These are phyloP conservation scores for Cicer cuneatum DNA, from an alignment of 306 rosid species.

Conservation along the genomic window DNA sequence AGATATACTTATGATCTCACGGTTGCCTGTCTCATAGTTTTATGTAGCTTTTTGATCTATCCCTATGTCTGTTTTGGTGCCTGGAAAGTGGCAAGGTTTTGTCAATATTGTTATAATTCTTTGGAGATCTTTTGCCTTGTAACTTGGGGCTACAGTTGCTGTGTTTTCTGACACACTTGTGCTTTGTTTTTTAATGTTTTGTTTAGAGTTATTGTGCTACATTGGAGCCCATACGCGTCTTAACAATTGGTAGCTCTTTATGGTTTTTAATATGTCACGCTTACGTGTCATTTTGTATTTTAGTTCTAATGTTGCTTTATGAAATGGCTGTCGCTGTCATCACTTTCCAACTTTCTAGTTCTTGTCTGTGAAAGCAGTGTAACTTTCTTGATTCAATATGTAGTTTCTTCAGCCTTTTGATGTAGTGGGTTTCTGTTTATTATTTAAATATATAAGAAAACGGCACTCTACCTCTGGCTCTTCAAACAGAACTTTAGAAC, in stretches of 20 bases:
- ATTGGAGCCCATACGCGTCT: neutral
- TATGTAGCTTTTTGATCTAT: neutral
- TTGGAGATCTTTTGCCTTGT: constrained; percentile 23
- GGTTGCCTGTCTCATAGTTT: neutral
- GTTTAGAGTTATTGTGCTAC: neutral
- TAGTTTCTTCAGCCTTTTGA: constrained; percentile 33
- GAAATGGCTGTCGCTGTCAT: constrained; percentile 18
- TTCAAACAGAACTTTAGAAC: neutral
- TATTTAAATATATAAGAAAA: neutral
- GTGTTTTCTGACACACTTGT: constrained; percentile 8
- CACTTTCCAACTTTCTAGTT: constrained; percentile 25
- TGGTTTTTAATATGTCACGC: constrained; percentile 26
- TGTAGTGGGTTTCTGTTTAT: constrained; percentile 18
- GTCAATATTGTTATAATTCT: constrained; percentile 8
- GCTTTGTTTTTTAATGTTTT: neutral
- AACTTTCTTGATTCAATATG: constrained; percentile 22
- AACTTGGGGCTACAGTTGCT: constrained; percentile 12
- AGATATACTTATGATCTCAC: neutral
- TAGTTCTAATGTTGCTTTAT: constrained; percentile 24
- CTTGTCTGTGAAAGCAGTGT: constrained; percentile 2
- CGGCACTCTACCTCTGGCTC: constrained; percentile 14
- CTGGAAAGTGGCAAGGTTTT: constrained; percentile 27
- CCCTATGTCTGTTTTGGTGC: constrained; percentile 27
- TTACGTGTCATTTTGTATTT: constrained; percentile 15
- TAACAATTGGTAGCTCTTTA: neutral